Base-by-base conservation (phyloP, 768 basidiomycete genomes). In the Rhodotorula diobovata region DNA sequence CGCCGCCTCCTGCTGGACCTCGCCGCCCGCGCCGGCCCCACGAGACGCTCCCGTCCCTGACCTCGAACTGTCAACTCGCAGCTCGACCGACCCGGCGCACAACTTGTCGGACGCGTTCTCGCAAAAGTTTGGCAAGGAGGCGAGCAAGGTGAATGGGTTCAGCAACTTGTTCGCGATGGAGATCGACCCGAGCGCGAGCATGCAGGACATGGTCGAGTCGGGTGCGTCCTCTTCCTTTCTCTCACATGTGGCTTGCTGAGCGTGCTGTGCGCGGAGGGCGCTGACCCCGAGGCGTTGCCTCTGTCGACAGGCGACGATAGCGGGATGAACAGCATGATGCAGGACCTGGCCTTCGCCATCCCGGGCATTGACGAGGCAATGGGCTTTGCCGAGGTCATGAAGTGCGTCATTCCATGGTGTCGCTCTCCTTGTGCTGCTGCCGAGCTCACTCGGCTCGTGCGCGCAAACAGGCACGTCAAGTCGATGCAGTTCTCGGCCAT, bases 401-500 rank as follows among this genome's bases (percentile, higher is more conserved):
- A 98, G 95, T 96, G 69, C 67, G 87, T 82, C 20, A 5, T 23
- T 12, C 11, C 35, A 57, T 50, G 55, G 21, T 12, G 21, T 32
- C 37, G 16, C 43, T 12, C 39, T 53, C n/a, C n/a, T n/a, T n/a
- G n/a, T n/a, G n/a, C n/a, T 15, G 6, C 37, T n/a, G 30, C 9
- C 41, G 4, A 15, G 37, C 37, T 7, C 23, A 28, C 65, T 50
- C 15, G 61, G 46, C 23, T 11, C 28, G 18, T 45, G 11, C 39
- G 30, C 15, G 12, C 16, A 18, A n/a, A 2, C 77, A 97, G 94
- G 80, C 95, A 99, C 81, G 96, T 99, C 81, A 97, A 99, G 82
- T 97, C 95, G 30, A 98, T 99, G 94, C 88, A 97, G 82, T 99
- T 94, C 84, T 95, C 93, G n/a, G 94, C 96, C 69, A 98, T 99